Evolutionary conservation across 1,284 basidiomycete genomes (phyloP).

Genomic region (Marasmius tenuissimus): DNA sequence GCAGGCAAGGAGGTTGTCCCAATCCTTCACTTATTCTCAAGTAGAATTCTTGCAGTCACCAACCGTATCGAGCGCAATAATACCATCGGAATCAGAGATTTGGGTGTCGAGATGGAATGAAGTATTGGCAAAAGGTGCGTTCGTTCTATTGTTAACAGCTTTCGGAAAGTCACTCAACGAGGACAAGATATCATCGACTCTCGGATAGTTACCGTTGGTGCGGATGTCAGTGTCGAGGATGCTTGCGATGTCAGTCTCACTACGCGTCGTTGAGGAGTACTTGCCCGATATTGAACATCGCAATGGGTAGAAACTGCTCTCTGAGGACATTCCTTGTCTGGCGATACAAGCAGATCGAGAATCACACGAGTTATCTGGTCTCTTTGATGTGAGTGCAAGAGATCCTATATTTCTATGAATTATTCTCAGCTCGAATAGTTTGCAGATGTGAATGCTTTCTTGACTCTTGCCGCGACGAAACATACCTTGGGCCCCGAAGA

Average conservation of each 20-base stretch:
- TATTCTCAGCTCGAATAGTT: conserved; percentile 44
- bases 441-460: conserved; percentile 79
- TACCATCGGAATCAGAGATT: conserved; percentile 34
- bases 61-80: conserved; percentile 13
- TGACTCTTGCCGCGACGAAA: conserved; percentile 74
- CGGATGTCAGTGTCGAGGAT: conserved; percentile 70
- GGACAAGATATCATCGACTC: conserved; percentile 59
- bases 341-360: conserved; percentile 44
- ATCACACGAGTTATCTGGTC: conserved; percentile 47
- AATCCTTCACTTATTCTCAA: conserved; percentile 31
- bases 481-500: conserved; percentile 64
- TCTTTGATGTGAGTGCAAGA: conserved; percentile 68
- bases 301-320: conserved; percentile 54
- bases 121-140: conserved; percentile 54
- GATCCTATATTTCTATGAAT: not conserved
- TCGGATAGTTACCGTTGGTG: conserved; percentile 60
- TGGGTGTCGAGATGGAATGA: conserved; percentile 61
- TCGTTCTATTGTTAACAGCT: not conserved
- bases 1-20: conserved; percentile 35
- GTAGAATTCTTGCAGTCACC: conserved; percentile 14
- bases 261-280: not conserved
- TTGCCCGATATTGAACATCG: not conserved
- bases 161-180: not conserved
- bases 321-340: conserved; percentile 61
- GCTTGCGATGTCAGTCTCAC: conserved; percentile 63